phyloP scores from a whole-genome alignment of 1,284 basidiomycete species.

The Spongispora temasekensis region DNA sequence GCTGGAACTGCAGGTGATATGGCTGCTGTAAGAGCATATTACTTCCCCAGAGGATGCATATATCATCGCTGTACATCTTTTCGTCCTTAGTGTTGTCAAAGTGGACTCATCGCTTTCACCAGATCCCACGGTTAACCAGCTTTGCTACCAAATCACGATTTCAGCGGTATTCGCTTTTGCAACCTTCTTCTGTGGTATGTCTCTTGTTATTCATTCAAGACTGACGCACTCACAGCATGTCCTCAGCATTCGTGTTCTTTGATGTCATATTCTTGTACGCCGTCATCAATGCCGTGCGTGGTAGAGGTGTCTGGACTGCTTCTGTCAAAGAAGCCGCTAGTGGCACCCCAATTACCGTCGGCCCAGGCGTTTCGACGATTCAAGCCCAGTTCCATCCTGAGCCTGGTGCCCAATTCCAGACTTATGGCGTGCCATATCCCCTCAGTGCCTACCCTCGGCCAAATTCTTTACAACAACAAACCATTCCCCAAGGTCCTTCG shows the following conservation, averaged over 20 bases:
- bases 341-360: not conserved
- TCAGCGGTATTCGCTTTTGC: constrained; percentile 23
- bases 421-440: constrained; percentile 3
- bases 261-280: constrained; percentile 23
- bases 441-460: not conserved
- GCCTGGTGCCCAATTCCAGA: constrained; percentile 7
- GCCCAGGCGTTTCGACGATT: not conserved
- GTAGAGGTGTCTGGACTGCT: constrained; percentile 23
- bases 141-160: constrained; percentile 20
- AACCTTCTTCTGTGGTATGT: constrained; percentile 27
- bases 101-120: not conserved
- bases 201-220: not conserved
- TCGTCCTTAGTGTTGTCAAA: not conserved
- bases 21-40: constrained; percentile 1
- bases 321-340: constrained; percentile 23
- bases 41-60: constrained; percentile 25
- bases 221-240: not conserved
- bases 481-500: too few relatives aligned
- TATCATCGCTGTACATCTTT: constrained; percentile 6
- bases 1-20: constrained; percentile 14
- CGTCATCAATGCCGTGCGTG: constrained; percentile 23
- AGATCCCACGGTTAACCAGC: constrained; percentile 13
- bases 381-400: constrained; percentile 10
- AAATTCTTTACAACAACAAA: constrained; percentile 15
- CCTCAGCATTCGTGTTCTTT: constrained; percentile 27